A percentile compares a stretch with the other conserved stretches of the same genome.
Evolutionary conservation across 441 rosid genomes (phyloP).

Genomic region (Hura crepitans): DNA sequence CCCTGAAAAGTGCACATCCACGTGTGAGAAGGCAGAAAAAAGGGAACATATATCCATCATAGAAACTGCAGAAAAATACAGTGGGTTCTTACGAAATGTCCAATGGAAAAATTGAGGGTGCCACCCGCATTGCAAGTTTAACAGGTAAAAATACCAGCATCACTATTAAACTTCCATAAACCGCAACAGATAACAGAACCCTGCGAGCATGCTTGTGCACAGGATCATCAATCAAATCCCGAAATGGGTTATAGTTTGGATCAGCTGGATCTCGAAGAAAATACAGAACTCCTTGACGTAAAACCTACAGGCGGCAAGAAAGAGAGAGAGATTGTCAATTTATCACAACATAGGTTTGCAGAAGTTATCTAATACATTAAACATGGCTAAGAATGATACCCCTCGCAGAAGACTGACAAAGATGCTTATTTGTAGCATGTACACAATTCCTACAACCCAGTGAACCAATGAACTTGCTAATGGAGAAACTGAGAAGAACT

Average conservation of each 20-base stretch:
- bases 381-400: slow-evolving; percentile 46
- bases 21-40: slow-evolving; percentile 22
- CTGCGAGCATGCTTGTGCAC: slow-evolving; percentile 96
- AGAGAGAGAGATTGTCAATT: slow-evolving; percentile 13
- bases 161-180: slow-evolving; percentile 93
- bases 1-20: slow-evolving; percentile 40
- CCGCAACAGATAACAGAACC: slow-evolving; percentile 85
- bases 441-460: slow-evolving; percentile 95
- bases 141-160: slow-evolving; percentile 97
- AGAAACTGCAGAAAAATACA: slow-evolving; percentile 10
- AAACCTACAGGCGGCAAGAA: slow-evolving; percentile 50
- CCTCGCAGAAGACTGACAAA: slow-evolving; percentile 98
- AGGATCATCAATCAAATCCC: slow-evolving; percentile 96
- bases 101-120: slow-evolving; percentile 85
- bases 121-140: slow-evolving; percentile 87
- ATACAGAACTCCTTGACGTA: slow-evolving; percentile 84
- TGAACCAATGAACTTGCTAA: slow-evolving; percentile 95
- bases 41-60: slow-evolving; percentile 46
- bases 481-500: slow-evolving; percentile 79
- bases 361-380: background rate
- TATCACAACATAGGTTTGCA: slow-evolving; percentile 1
- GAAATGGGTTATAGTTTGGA: slow-evolving; percentile 93
- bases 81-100: slow-evolving; percentile 66
- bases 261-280: slow-evolving; percentile 95
- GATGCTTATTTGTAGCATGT: slow-evolving; percentile 98